Percentiles rank a stretch among this genome's conserved stretches.
Evolutionary conservation across 164 flowering plant species (phyloP).

Genomic region (Magnolia officinalis): DNA sequence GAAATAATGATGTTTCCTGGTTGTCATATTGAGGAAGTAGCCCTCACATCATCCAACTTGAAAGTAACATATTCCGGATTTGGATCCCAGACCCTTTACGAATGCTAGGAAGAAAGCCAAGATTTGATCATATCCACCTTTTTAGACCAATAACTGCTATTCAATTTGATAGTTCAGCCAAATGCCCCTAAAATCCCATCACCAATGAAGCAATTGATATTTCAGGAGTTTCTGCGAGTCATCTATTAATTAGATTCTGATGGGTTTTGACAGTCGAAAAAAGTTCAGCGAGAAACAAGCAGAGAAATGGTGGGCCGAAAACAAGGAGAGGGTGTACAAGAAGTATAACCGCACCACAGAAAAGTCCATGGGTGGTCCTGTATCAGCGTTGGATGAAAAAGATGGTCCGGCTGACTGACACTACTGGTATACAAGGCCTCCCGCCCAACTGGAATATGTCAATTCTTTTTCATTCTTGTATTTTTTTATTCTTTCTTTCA

Average conservation of each 20-base stretch:
- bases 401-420: constrained; percentile 1
- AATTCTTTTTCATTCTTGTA: constrained; percentile 1
- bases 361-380: constrained; percentile 4
- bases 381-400: neutral
- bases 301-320: constrained; percentile 80
- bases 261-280: constrained; percentile 46
- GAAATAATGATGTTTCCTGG: neutral
- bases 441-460: constrained; percentile 10
- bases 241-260: neutral
- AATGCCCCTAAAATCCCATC: too few relatives aligned
- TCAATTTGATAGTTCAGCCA: too few relatives aligned
- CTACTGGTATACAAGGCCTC: neutral
- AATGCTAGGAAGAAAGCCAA: too few relatives aligned
- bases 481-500: neutral
- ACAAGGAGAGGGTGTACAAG: constrained; percentile 50
- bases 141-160: neutral
- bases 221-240: neutral
- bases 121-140: neutral
- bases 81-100: too few relatives aligned
- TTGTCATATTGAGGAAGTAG: neutral
- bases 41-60: too few relatives aligned
- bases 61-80: too few relatives aligned
- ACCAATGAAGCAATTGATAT: neutral
- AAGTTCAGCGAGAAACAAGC: constrained; percentile 70
- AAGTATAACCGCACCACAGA: constrained; percentile 34